These are phyloP conservation scores for Aspergillus sp. DNA, from an alignment of 2,329 filamentous ascomycete species.

Conservation along the genomic window DNA sequence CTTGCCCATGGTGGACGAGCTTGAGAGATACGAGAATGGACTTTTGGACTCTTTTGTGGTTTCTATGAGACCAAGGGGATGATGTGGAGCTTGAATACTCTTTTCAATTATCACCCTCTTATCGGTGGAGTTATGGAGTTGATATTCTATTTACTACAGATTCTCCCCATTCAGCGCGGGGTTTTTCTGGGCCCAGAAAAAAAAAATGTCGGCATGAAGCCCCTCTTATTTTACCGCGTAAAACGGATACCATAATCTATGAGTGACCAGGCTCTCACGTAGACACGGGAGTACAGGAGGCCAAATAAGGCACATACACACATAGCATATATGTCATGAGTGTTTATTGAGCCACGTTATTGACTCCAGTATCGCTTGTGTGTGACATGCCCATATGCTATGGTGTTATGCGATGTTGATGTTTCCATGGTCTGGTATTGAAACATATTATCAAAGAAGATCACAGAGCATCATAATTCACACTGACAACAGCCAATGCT, in stretches of 20 bases:
- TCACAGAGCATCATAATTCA: not conserved
- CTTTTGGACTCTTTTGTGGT: not conserved
- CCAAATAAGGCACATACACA: not conserved
- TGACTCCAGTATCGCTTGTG: too few relatives aligned
- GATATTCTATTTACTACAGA: not conserved
- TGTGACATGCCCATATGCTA: too few relatives aligned
- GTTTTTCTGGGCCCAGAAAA: not conserved
- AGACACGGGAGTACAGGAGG: not conserved
- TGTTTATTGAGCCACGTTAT: too few relatives aligned
- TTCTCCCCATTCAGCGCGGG: not conserved
- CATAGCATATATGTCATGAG: too few relatives aligned
- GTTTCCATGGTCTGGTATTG: not conserved
- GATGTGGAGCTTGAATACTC: not conserved
- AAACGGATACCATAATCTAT: not conserved
- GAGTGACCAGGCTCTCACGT: not conserved
- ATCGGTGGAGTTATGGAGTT: constrained; percentile 1
- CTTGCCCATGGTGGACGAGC: constrained; percentile 46
- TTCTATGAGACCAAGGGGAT: not conserved
- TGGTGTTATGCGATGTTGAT: not conserved
- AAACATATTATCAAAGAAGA: not conserved
- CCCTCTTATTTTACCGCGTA: constrained; percentile 1
- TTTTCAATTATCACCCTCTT: not conserved
- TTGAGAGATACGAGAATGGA: not conserved
- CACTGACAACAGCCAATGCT: not conserved
- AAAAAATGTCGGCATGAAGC: constrained; percentile 2